Base-by-base conservation (phyloP, 495 filamentous ascomycete species). In the Baudoinia panamericana region DNA sequence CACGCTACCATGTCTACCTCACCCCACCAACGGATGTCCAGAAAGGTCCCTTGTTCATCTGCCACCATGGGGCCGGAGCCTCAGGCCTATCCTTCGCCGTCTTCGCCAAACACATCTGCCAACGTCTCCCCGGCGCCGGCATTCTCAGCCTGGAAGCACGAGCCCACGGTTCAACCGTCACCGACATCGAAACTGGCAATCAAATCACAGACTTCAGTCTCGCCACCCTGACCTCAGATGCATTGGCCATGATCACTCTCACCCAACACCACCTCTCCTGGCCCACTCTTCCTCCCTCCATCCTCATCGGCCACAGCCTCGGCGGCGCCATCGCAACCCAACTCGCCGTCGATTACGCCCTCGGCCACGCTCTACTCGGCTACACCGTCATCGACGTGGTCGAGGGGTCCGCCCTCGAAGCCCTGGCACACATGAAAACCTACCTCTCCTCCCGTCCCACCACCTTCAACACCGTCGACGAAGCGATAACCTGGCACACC, bases 301-400 rank as follows among this genome's bases (percentile, higher is more conserved):
- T 95, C 15, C 69, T 96, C 0, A 76, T 99, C 3, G 90, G 90
- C n/a, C 90, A 99, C 62, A 90, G 82, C 31, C 69, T 99, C 0
- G 90, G 90, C 22, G 90, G 92, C n/a, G 86, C 90, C 18, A 84
- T 99, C 1, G 80, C 95, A 15, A 88, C 83, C 3, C 75, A 95
- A 47, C 68, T 88, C 18, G 85, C 86, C 1, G 76, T 69, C 51
- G 63, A 62, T 10, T 75, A 74, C 5, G 60, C 64, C 38, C 59
- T 93, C 16, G 82, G 84, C 1, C 58, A 57, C 20, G 66, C 75
- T 19, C 53, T 95, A 4, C 61, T 96, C 11, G 92, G 84, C 11
- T 93, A 88, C 64, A 83, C 76, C 6, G 87, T 99, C 9, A 63
- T 99, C 9, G 90, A 99, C 59, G 85, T 99, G 8, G 90, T 99